These are phyloP conservation scores for Cyclotella atomus DNA, from an alignment of 108 stramenopile species.

Conservation along the genomic window DNA sequence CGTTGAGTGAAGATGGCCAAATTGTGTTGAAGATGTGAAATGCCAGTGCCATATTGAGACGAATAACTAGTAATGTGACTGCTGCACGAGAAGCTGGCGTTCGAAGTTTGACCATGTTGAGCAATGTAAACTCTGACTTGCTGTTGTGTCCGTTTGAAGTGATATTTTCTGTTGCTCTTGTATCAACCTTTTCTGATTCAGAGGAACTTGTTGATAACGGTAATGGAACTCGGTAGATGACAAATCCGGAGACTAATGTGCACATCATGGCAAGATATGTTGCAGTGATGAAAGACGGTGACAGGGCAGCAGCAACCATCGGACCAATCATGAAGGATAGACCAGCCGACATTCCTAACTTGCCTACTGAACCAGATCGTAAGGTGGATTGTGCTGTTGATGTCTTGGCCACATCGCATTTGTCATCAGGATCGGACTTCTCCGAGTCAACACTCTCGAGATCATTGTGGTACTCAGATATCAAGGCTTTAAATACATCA, in stretches of 20 bases:
- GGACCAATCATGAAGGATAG: slow-evolving; percentile 87
- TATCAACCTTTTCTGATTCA: slow-evolving; percentile 11
- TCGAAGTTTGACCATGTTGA: slow-evolving; percentile 23
- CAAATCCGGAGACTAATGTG: slow-evolving; percentile 46
- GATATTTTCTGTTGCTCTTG: not conserved
- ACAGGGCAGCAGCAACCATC: slow-evolving; percentile 45
- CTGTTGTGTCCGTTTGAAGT: not conserved
- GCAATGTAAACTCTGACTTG: slow-evolving; percentile 28
- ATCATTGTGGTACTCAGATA: slow-evolving; percentile 71
- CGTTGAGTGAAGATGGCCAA: slow-evolving; percentile 76
- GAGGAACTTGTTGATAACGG: slow-evolving; percentile 28
- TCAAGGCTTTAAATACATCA: slow-evolving; percentile 72
- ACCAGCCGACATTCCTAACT: slow-evolving; percentile 84
- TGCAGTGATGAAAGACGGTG: slow-evolving; percentile 60
- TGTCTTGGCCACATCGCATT: not conserved
- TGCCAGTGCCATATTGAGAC: slow-evolving; percentile 74
- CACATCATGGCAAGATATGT: slow-evolving; percentile 50
- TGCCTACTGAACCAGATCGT: slow-evolving; percentile 70
- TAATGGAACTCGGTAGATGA: slow-evolving; percentile 43
- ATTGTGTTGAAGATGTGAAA: slow-evolving; percentile 88
- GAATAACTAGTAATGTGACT: slow-evolving; percentile 55
- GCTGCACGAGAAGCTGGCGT: slow-evolving; percentile 70
- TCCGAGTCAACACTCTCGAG: slow-evolving; percentile 35
- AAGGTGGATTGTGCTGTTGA: slow-evolving; percentile 2
- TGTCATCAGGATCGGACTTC: not conserved